Evolutionary conservation across 2,329 filamentous ascomycete genomes (phyloP).

Genomic region (Plectosphaerella sp.): DNA sequence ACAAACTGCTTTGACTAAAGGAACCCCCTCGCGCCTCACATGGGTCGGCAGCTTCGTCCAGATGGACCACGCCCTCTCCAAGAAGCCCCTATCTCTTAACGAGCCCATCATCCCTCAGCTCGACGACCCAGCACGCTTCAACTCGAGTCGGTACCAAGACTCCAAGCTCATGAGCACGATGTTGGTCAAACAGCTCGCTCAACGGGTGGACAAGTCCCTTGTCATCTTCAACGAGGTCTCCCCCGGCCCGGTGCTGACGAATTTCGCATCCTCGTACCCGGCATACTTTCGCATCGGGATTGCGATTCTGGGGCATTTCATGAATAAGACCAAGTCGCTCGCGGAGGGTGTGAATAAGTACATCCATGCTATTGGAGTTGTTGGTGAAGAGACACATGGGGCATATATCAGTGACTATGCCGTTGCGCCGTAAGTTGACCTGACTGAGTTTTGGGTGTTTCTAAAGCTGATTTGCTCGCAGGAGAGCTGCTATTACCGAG

Average conservation of each 20-base stretch:
- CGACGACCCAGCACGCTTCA: background rate
- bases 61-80: constrained; percentile 2
- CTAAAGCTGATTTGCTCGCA: too few species aligned
- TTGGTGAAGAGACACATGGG: constrained; percentile 11
- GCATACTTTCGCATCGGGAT: constrained; percentile 8
- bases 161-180: constrained; percentile 12
- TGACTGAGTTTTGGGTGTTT: too few species aligned
- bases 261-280: constrained; percentile 9
- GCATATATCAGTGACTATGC: background rate
- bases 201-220: constrained; percentile 3
- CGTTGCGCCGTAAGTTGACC: background rate
- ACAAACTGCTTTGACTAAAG: background rate
- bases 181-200: constrained; percentile 12
- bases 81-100: background rate
- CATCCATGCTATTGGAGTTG: constrained; percentile 12
- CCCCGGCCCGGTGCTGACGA: constrained; percentile 9
- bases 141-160: constrained; percentile 6
- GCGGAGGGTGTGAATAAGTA: constrained; percentile 12
- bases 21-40: constrained; percentile 6
- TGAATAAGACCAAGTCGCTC: constrained; percentile 4
- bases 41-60: constrained; percentile 15
- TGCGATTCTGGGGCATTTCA: background rate
- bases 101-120: constrained; percentile 3
- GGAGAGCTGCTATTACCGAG: too few species aligned
- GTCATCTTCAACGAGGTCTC: constrained; percentile 14